phyloP scores from a whole-genome alignment of 2,329 filamentous ascomycete genomes.

The Talaromyces sp. region DNA sequence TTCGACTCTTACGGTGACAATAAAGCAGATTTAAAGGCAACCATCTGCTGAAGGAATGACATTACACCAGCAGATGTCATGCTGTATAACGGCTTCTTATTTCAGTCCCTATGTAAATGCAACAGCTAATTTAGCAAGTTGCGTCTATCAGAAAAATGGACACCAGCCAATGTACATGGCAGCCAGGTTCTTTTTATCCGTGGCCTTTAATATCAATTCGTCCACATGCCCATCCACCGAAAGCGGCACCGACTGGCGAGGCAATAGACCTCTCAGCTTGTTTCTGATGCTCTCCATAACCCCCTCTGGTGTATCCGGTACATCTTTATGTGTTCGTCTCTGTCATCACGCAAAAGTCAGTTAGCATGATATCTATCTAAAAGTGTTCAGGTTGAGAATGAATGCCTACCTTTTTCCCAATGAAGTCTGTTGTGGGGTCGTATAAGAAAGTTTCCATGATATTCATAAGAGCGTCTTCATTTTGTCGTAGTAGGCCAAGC shows the following conservation, averaged over 20 bases:
- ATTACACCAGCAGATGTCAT: neutral
- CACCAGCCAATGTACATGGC: slow-evolving; percentile 98
- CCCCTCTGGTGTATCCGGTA: slow-evolving; percentile 69
- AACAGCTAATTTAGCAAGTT: neutral
- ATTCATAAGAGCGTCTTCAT: slow-evolving; percentile 95
- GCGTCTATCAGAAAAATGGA: slow-evolving; percentile 57
- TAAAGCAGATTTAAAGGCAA: neutral
- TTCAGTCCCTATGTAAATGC: slow-evolving; percentile 2
- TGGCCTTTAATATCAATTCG: slow-evolving; percentile 84
- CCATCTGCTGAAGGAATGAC: neutral
- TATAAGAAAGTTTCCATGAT: slow-evolving; percentile 96
- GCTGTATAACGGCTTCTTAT: neutral
- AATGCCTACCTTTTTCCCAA: slow-evolving; percentile 63
- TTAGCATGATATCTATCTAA: slow-evolving; percentile 5
- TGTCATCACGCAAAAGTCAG: slow-evolving; percentile 37
- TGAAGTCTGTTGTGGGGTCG: slow-evolving; percentile 90
- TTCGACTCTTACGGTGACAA: neutral
- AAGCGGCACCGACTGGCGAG: slow-evolving; percentile 85
- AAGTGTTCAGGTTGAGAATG: neutral
- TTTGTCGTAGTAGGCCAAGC: slow-evolving; percentile 76
- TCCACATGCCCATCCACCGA: slow-evolving; percentile 98
- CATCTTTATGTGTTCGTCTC: slow-evolving; percentile 47
- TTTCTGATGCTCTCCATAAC: slow-evolving; percentile 85
- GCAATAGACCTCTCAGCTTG: slow-evolving; percentile 81
- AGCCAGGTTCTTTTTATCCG: slow-evolving; percentile 73